A percentile compares a stretch with the other conserved stretches of the same genome.
Conservation (phyloP, 2,329 filamentous ascomycete species). For the Lachnellula occidentalis region DNA sequence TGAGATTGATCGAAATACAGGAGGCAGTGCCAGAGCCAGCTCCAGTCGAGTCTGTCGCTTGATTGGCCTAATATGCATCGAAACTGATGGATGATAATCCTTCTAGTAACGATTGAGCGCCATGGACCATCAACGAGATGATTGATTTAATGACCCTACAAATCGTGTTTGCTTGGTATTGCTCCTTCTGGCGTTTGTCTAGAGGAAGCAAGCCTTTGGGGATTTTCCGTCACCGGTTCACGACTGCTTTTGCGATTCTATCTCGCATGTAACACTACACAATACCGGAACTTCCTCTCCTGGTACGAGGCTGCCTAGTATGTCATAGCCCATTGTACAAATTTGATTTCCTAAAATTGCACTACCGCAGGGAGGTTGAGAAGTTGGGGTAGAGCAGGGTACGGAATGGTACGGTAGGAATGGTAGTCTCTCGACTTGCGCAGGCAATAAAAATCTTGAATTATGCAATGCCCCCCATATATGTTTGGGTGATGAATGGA, state of each 20-base stretch:
- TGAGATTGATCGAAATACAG: constrained; percentile 12
- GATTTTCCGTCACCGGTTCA: constrained; percentile 12
- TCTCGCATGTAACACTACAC: constrained; percentile 30
- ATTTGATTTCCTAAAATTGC: constrained; percentile 25
- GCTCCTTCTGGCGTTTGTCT: not conserved
- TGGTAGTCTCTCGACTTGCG: constrained; percentile 17
- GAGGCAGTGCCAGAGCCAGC: constrained; percentile 14
- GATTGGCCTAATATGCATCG: constrained; percentile 3
- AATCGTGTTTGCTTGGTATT: not conserved
- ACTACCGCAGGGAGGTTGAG: constrained; percentile 6
- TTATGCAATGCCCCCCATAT: not conserved
- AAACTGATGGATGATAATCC: not conserved
- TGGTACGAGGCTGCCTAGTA: constrained; percentile 16
- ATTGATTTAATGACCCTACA: constrained; percentile 11
- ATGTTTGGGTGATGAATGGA: not conserved
- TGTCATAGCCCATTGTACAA: constrained; percentile 26
- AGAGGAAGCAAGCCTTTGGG: not conserved
- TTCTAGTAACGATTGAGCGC: constrained; percentile 2
- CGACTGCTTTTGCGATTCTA: constrained; percentile 14
- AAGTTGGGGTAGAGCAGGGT: constrained; percentile 8
- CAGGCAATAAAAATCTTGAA: constrained; percentile 20
- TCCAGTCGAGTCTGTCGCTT: constrained; percentile 21
- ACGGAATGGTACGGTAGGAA: constrained; percentile 1
- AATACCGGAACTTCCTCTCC: constrained; percentile 18
- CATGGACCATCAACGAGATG: constrained; percentile 10